These are phyloP conservation scores for Penicillium frequentans DNA, from an alignment of 2,329 filamentous ascomycete species.

Conservation along the genomic window DNA sequence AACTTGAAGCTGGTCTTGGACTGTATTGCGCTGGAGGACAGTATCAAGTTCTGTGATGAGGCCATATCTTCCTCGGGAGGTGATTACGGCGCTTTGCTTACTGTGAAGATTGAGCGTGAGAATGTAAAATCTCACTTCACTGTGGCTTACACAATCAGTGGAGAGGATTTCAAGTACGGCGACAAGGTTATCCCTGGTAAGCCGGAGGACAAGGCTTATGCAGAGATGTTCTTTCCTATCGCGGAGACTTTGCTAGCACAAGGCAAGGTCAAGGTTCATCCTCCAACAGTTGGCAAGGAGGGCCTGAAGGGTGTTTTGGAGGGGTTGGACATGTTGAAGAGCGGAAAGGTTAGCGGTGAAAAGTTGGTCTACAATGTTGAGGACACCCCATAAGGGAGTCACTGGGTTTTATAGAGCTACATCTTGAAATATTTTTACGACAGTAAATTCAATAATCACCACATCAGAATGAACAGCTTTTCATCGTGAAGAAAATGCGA, in stretches of 20 bases:
- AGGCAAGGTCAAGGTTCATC: slow-evolving; percentile 47
- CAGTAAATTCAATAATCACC: no score
- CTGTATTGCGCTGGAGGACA: slow-evolving; percentile 28
- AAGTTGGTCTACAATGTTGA: slow-evolving; percentile 50
- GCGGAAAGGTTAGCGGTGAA: slow-evolving; percentile 47
- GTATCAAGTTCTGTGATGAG: slow-evolving; percentile 31
- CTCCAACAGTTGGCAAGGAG: slow-evolving; percentile 37
- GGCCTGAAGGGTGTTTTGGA: slow-evolving; percentile 48
- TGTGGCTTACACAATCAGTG: slow-evolving; percentile 33
- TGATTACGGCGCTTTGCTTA: slow-evolving; percentile 28
- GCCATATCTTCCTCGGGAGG: slow-evolving; percentile 32
- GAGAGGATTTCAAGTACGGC: slow-evolving; percentile 31
- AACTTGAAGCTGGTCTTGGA: slow-evolving; percentile 37
- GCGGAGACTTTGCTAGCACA: slow-evolving; percentile 42
- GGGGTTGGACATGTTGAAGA: slow-evolving; percentile 45
- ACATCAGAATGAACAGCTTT: no score
- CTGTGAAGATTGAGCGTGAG: slow-evolving; percentile 22
- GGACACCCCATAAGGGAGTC: slow-evolving; percentile 11
- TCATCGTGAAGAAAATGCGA: no score
- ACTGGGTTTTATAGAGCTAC: no score
- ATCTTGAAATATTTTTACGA: no score
- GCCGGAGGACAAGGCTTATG: slow-evolving; percentile 44
- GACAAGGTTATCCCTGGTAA: slow-evolving; percentile 29
- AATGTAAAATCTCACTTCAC: slow-evolving; percentile 31
- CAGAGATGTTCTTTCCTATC: slow-evolving; percentile 41